Evolutionary conservation across 2,329 filamentous ascomycete species (phyloP).

Genomic region (Colletotrichum higginsianum): DNA sequence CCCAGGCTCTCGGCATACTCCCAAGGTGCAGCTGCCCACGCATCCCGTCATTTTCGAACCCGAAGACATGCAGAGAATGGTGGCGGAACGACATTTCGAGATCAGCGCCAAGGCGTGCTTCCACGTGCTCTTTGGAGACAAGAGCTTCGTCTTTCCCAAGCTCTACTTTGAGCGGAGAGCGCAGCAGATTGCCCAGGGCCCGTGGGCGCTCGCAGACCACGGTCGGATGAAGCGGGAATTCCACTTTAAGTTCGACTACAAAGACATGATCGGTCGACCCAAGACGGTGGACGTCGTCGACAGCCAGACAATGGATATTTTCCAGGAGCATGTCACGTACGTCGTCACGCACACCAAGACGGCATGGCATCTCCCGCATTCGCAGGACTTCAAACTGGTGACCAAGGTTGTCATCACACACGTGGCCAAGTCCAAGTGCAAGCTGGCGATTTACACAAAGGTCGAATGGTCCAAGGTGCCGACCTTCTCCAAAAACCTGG

Average conservation of each 20-base stretch:
- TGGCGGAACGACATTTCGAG: constrained; percentile 86
- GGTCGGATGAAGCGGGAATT: constrained; percentile 84
- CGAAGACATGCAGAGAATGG: constrained; percentile 81
- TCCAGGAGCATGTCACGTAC: constrained; percentile 81
- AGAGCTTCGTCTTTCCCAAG: constrained; percentile 93
- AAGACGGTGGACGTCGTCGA: constrained; percentile 79
- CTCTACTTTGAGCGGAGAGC: constrained; percentile 88
- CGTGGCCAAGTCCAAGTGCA: constrained; percentile 91
- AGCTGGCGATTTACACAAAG: constrained; percentile 88
- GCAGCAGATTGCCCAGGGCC: constrained; percentile 85
- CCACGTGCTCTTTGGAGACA: constrained; percentile 96
- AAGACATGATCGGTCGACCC: constrained; percentile 75
- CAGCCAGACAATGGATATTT: constrained; percentile 87
- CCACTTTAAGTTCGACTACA: constrained; percentile 80
- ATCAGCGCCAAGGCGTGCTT: constrained; percentile 95
- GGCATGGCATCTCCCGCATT: constrained; percentile 88
- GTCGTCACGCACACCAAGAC: constrained; percentile 75
- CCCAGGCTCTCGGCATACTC: constrained; percentile 46
- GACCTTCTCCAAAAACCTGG: constrained; percentile 70
- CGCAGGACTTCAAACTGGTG: constrained; percentile 83
- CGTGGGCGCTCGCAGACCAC: constrained; percentile 82
- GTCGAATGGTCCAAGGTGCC: constrained; percentile 87
- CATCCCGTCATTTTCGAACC: constrained; percentile 89
- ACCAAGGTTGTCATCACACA: constrained; percentile 96
- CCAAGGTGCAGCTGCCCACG: constrained; percentile 86